Evolutionary conservation across 1,284 basidiomycete species (phyloP).

Genomic region (Leccinum pachyderme): DNA sequence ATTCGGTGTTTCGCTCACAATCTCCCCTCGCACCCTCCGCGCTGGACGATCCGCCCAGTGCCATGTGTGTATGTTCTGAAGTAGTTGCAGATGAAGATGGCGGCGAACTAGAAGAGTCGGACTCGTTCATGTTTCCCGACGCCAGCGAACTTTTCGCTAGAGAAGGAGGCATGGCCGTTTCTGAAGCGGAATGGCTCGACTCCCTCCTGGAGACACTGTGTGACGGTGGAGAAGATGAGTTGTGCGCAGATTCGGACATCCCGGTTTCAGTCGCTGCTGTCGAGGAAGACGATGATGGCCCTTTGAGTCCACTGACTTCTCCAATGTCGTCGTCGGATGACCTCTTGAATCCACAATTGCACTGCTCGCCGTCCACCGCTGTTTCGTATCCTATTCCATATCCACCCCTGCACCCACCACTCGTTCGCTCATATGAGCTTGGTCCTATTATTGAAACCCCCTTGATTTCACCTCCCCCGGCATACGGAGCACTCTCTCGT

Average conservation of each 20-base stretch:
- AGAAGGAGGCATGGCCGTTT: slow-evolving; percentile 39
- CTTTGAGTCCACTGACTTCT: slow-evolving; percentile 57
- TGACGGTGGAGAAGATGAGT: slow-evolving; percentile 61
- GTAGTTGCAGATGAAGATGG: slow-evolving; percentile 39
- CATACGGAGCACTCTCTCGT: slow-evolving; percentile 60
- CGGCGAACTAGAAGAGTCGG: slow-evolving; percentile 45
- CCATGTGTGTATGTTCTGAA: slow-evolving; percentile 41
- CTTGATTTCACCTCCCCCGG: slow-evolving; percentile 38
- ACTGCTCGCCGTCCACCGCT: slow-evolving; percentile 47
- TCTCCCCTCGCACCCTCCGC: slow-evolving; percentile 35
- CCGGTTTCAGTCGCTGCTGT: slow-evolving; percentile 41
- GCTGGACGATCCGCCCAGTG: slow-evolving; percentile 26
- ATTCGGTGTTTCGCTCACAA: slow-evolving; percentile 63
- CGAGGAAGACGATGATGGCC: slow-evolving; percentile 53
- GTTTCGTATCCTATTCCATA: slow-evolving; percentile 64
- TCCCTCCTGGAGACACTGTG: slow-evolving; percentile 68
- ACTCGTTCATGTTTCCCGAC: slow-evolving; percentile 77
- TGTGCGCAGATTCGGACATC: slow-evolving; percentile 43
- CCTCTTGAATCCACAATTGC: slow-evolving; percentile 50
- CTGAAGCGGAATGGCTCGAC: slow-evolving; percentile 77
- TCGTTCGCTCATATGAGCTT: slow-evolving; percentile 47
- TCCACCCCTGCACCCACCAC: slow-evolving; percentile 58
- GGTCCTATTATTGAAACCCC: slow-evolving; percentile 40
- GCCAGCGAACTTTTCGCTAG: slow-evolving; percentile 53
- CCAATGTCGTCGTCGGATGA: slow-evolving; percentile 74